Base-by-base conservation (phyloP, 2,329 filamentous ascomycete genomes). In the Exophiala spinifera region DNA sequence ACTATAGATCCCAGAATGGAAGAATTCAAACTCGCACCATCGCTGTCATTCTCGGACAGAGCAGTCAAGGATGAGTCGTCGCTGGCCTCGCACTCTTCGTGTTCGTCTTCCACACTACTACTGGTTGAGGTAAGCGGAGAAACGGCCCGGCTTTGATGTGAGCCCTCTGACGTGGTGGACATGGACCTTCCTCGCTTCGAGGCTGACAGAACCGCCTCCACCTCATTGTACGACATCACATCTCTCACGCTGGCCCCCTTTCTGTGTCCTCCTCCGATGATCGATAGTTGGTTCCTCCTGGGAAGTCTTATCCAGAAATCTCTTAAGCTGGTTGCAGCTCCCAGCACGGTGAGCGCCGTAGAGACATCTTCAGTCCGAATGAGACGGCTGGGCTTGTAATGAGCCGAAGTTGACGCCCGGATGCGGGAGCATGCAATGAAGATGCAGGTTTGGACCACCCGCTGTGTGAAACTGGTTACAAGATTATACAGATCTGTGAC, bases 401-500 rank as follows among this genome's bases (percentile, higher is more conserved):
- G 66, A 51, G 55, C 64, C 64, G 55, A 64, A 34, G 68, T 68
- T 62, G 67, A 71, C 34, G 83, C 76, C 49, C 84, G 79, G 20
- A 90, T 71, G 39, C 89, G 79, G 1, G 87, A 86, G 67, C 82
- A 79, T n/a, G 86, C 82, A 54, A 89, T 81, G 63, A 86, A 87
- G 0, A 94, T 72, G 0, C 83, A 76, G 0, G 87, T 82, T 44
- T 88, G 82, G 1, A 94, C 75, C 1, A 96, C 71, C 11, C 88
- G 79, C 55, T 81, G 82, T 0, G 88, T 91, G 13, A 94, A 61
- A 49, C 81, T 87, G 1, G 87, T 68, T 0, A 80, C 76, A 1
- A 96, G 70, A 7, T 81, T 80, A 64, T 91, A 79, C 42, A 96
- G 86, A 62, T 94, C 89, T 4, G 82, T 78, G n/a, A 95, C 78